Conservation (phyloP, 148 eudicot genomes). For the Vaccinium darrowii region DNA sequence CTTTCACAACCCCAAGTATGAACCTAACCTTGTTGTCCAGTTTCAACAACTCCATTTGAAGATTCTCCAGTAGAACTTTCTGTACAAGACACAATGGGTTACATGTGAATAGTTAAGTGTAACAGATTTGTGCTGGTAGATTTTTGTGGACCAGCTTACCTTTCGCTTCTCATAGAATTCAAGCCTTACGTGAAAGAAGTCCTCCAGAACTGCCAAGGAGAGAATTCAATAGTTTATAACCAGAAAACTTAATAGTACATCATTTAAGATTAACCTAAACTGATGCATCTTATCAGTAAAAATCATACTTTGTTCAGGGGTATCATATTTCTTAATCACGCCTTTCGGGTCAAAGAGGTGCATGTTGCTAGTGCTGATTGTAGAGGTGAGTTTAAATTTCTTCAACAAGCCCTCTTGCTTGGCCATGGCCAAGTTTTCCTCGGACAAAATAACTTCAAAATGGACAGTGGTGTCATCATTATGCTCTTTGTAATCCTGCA, state of each 20-base stretch:
- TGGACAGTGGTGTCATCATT: constrained; percentile 45
- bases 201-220: constrained; percentile 69
- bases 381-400: constrained; percentile 77
- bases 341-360: constrained; percentile 82
- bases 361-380: constrained; percentile 90
- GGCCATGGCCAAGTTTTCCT: constrained; percentile 48
- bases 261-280: neutral
- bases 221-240: neutral
- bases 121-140: neutral
- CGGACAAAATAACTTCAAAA: constrained; percentile 47
- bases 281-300: neutral
- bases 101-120: neutral
- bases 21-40: constrained; percentile 79
- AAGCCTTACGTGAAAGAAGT: constrained; percentile 65
- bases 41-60: constrained; percentile 54
- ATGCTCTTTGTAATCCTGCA: constrained; percentile 56
- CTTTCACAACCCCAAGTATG: constrained; percentile 79
- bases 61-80: constrained; percentile 52
- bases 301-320: constrained; percentile 77
- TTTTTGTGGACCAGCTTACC: constrained; percentile 34
- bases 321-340: constrained; percentile 75
- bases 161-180: constrained; percentile 66
- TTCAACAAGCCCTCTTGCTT: constrained; percentile 85
- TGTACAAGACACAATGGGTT: constrained; percentile 25
- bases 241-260: neutral